phyloP scores from a whole-genome alignment of 306 rosid genomes.

The Lathyrus sativus region DNA sequence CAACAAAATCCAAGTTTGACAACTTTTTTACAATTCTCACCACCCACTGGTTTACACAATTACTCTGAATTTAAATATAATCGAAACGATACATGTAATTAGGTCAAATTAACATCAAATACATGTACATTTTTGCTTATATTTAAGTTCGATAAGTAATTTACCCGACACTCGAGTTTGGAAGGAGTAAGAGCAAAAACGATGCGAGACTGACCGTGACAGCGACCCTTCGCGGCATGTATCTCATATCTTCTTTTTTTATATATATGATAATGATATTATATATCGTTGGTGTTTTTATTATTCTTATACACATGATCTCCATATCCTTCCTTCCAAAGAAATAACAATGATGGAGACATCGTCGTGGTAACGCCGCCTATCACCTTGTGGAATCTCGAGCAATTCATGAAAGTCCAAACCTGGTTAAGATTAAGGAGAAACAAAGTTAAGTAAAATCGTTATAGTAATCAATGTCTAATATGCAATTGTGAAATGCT shows the following conservation, averaged over 20 bases:
- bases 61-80: slow-evolving; percentile 6
- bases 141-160: slow-evolving; percentile 25
- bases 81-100: neutral
- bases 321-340: slow-evolving; percentile 98
- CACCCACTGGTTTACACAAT: slow-evolving; percentile 56
- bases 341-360: slow-evolving; percentile 95
- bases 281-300: slow-evolving; percentile 39
- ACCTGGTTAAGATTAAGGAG: slow-evolving; percentile 53
- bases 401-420: slow-evolving; percentile 94
- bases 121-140: neutral
- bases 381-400: slow-evolving; percentile 92
- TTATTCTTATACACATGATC: slow-evolving; percentile 81
- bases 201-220: slow-evolving; percentile 36
- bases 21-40: slow-evolving; percentile 70
- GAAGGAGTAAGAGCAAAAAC: slow-evolving; percentile 43
- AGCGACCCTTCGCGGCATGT: slow-evolving; percentile 46
- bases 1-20: slow-evolving; percentile 68
- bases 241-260: slow-evolving; percentile 38
- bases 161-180: neutral
- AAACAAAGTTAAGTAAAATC: slow-evolving; percentile 22
- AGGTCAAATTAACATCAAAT: neutral
- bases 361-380: slow-evolving; percentile 96
- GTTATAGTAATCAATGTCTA: neutral
- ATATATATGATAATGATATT: slow-evolving; percentile 12
- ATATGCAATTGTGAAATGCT: neutral